Conservation (phyloP, 495 filamentous ascomycete genomes). For the Penicillium alfredii region DNA sequence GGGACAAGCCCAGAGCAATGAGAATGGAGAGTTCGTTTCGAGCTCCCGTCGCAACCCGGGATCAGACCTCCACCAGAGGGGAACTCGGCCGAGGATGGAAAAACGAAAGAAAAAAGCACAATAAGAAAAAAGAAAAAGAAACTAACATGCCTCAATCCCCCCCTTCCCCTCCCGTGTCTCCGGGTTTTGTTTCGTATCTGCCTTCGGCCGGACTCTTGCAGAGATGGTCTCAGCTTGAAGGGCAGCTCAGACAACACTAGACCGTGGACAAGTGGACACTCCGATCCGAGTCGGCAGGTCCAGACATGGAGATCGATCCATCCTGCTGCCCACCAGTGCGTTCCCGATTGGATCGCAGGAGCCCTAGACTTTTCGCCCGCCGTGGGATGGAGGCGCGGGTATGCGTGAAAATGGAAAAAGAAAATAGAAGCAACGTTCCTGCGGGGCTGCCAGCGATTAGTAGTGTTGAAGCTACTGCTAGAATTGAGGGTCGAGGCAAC, state of each 20-base stretch:
- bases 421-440: conserved; percentile 1
- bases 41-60: conserved; percentile 7
- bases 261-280: conserved; percentile 11
- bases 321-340: conserved; percentile 9
- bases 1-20: conserved; percentile 1
- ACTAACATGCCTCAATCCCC: no score
- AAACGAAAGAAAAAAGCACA: background rate
- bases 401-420: no score
- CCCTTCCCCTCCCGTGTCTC: no score
- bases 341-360: conserved; percentile 11
- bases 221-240: conserved; percentile 3
- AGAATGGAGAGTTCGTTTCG: conserved; percentile 1
- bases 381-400: background rate
- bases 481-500: no score
- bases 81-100: conserved; percentile 6
- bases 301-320: conserved; percentile 16
- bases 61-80: conserved; percentile 18
- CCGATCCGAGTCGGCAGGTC: conserved; percentile 10
- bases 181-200: no score
- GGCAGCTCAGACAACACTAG: conserved; percentile 1
- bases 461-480: no score
- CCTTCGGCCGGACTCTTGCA: conserved; percentile 1
- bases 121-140: background rate
- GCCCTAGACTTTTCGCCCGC: conserved; percentile 1
- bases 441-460: no score